Percentiles rank a stretch among this genome's conserved stretches.
Conservation (phyloP, 768 basidiomycete genomes). For the Lepiota venenata region DNA sequence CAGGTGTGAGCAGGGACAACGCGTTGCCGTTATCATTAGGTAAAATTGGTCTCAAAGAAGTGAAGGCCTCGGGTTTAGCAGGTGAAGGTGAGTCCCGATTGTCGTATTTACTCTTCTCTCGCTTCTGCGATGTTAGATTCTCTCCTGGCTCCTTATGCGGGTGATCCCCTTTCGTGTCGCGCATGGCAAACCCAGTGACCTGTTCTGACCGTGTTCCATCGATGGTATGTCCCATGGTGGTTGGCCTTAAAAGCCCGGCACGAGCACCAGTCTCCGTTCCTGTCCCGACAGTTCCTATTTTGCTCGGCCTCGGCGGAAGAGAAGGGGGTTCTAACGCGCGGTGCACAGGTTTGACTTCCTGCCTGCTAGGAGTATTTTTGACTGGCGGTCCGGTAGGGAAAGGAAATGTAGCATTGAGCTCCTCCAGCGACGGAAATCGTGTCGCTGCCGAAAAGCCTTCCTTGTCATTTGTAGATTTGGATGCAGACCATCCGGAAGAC, state of each 20-base stretch:
- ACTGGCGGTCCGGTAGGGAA: conserved; percentile 14
- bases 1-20: neutral
- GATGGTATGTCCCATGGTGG: conserved; percentile 17
- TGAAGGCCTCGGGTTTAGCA: neutral
- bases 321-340: neutral
- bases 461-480: conserved; percentile 23
- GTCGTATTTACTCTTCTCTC: neutral
- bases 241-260: conserved; percentile 18
- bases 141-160: conserved; percentile 7
- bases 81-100: neutral
- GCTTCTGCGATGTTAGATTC: neutral
- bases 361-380: neutral
- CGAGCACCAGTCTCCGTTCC: conserved; percentile 15
- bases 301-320: conserved; percentile 1
- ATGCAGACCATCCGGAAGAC: conserved; percentile 26
- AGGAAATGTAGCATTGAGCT: conserved; percentile 55
- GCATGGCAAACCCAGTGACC: conserved; percentile 50
- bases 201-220: conserved; percentile 55
- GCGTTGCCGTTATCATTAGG: neutral
- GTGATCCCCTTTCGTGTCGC: conserved; percentile 29
- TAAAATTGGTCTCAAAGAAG: neutral
- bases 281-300: conserved; percentile 13
- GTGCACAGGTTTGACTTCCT: neutral
- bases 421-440: conserved; percentile 86
- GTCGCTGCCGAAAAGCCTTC: conserved; percentile 57